Evolutionary conservation across 176 grass and related monocot genomes (phyloP), one percentile per base, ranked within the genome.

Genomic region (Tillandsia leiboldiana): DNA sequence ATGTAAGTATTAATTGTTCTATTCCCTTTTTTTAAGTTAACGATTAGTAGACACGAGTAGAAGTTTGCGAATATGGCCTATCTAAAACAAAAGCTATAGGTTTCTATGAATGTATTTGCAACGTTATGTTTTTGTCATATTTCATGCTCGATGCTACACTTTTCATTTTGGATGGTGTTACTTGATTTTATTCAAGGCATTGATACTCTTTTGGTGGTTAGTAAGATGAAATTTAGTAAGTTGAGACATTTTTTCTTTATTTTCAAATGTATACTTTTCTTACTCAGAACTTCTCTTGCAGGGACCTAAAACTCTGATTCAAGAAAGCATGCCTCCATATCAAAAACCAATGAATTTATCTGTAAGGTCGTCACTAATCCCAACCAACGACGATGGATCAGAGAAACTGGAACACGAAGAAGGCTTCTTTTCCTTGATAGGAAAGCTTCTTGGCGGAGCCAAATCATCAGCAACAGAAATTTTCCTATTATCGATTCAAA

Each of bases 371-470:
- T 80, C 87, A 63, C 72, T 90, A 8, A 88, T 94, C 14, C 89
- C 84, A 48, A 77, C 70, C 47, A 84, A 91, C 85, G 70, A 84
- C 47, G 78, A 86, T 67, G 58, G 65, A 65, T 66, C 13, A 13
- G 86, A 87, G 67, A 81, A 74, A 26, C 27, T 63, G 15, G 87
- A 93, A 64, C 72, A 68, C 0, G 90, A 86, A 70, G 90, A 94
- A 73, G 82, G 87, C 11, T 87, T 99, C 77, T 90, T 99, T 63
- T 82, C 77, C 51, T 88, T 87, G 50, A 65, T 85, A 0, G 80
- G 82, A 10, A 99, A 88, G 67, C 76, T 99, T 70, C 63, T 99
- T 3, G 80, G 82, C 67, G 90, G 95, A 53, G 90, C 82, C 56
- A 83, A 70, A 67, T 90, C 90, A 27, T 99, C 90, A 0, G 50